Base-by-base conservation (phyloP, 2,329 filamentous ascomycete genomes). In the Endothia cerciana region DNA sequence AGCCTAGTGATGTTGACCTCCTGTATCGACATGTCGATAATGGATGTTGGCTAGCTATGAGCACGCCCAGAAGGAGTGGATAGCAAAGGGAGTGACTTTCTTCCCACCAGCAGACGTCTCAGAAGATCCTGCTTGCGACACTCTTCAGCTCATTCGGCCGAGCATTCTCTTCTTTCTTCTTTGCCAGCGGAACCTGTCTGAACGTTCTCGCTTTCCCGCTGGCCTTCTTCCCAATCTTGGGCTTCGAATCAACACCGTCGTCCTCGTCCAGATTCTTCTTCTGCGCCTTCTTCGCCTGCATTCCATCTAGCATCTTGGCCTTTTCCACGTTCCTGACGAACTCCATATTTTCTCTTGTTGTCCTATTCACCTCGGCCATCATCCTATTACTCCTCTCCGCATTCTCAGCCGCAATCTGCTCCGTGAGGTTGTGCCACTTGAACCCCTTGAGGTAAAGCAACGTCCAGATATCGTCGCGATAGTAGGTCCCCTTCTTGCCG, bases 401-500 rank as follows among this genome's bases (percentile, higher is more conserved):
- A 74, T 94, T 92, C 81, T 96, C 92, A 36, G 89, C 85, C 49
- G 90, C 85, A 71, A 94, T 93, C 78, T 94, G 90, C 76, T 92
- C 90, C 65, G 90, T 93, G 69, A 89, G 77, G 72, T 89, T 82
- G 69, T 85, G 81, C 92, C 92, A 96, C 77, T 94, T 95, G 80
- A 95, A 94, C 1, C 91, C 91, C 69, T 87, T 90, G 69, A 96
- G 80, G 74, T 96, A 96, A 68, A 91, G 85, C 69, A 95, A 80
- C 72, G 91, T 94, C 92, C 92, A 96, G 55, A 96, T 85, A 75
- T 96, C 92, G 75, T 96, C 92, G 72, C 91, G 87, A 79, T 94
- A 96, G 75, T 91, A 93, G 59, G 85, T 87, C 15, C 91, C 86
- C 80, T 96, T 96, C 80, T 94, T 94, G 33, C 92, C 92, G 60